Conservation (phyloP, 768 basidiomycete genomes). For the Pulveroboletus sp. region DNA sequence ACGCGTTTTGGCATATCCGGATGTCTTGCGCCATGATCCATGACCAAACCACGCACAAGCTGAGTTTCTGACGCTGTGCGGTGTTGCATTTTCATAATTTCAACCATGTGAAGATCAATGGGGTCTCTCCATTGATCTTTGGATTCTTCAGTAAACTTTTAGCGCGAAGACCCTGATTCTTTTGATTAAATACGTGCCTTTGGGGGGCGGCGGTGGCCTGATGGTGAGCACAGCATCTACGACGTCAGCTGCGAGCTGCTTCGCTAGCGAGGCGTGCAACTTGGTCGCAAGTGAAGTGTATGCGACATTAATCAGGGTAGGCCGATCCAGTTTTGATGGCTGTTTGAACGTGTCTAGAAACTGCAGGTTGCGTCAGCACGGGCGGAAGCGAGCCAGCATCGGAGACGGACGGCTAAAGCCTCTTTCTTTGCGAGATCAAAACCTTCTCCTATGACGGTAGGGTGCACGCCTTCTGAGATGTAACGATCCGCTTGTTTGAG, state of each 20-base stretch:
- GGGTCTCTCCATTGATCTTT: constrained; percentile 76
- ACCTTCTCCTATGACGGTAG: constrained; percentile 90
- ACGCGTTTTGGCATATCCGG: constrained; percentile 99
- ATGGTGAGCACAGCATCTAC: constrained; percentile 95
- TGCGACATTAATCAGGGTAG: constrained; percentile 89
- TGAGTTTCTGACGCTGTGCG: constrained; percentile 96
- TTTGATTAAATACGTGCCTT: constrained; percentile 42
- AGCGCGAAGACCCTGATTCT: constrained; percentile 26
- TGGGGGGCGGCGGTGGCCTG: constrained; percentile 59
- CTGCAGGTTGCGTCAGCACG: constrained; percentile 40
- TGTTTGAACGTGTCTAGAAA: constrained; percentile 92
- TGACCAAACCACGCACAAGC: constrained; percentile 88
- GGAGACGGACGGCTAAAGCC: constrained; percentile 66
- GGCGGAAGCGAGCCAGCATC: constrained; percentile 10
- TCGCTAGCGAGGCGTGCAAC: constrained; percentile 75
- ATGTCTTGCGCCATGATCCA: constrained; percentile 96
- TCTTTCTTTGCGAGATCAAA: constrained; percentile 99
- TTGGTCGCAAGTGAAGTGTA: constrained; percentile 96
- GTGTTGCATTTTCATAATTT: constrained; percentile 99
- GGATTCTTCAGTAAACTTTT: constrained; percentile 41
- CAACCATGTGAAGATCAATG: constrained; percentile 98
- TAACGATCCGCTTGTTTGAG: constrained; percentile 97
- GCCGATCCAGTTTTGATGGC: constrained; percentile 71
- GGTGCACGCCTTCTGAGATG: constrained; percentile 97
- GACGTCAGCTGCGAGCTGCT: constrained; percentile 84